A percentile compares a stretch with the other conserved stretches of the same genome.
Evolutionary conservation across 2,329 filamentous ascomycete species (phyloP).

Genomic region (Fusarium acutatum): DNA sequence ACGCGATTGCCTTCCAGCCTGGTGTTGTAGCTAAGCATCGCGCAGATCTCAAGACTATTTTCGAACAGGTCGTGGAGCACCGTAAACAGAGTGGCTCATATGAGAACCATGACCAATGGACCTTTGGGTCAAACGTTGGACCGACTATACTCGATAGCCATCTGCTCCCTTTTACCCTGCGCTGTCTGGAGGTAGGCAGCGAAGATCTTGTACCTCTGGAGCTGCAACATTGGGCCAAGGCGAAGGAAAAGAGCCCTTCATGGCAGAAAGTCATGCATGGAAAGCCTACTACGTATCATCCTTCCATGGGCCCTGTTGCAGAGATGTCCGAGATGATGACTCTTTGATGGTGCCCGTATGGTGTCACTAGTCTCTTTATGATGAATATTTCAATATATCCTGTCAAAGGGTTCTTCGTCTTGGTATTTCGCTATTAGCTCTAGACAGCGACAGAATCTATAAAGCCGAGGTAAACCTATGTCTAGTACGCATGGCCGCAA

Average conservation of each 20-base stretch:
- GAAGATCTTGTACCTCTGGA: conserved; percentile 14
- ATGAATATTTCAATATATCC: background rate
- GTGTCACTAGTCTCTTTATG: background rate
- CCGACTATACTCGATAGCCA: conserved; percentile 25
- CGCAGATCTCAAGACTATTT: background rate
- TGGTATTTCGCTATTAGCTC: background rate
- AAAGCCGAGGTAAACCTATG: background rate
- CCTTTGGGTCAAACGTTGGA: conserved; percentile 2
- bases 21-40: conserved; percentile 4
- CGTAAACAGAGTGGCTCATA: conserved; percentile 4
- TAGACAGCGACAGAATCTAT: background rate
- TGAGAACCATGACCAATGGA: conserved; percentile 1
- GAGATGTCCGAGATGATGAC: conserved; percentile 25
- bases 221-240: conserved; percentile 7
- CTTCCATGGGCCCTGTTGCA: conserved; percentile 19
- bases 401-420: background rate
- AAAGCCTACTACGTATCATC: conserved; percentile 10
- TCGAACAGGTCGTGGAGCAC: background rate
- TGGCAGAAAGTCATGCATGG: conserved; percentile 23
- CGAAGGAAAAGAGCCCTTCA: background rate
- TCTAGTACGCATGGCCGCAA: background rate
- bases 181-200: conserved; percentile 13
- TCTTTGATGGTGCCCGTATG: background rate
- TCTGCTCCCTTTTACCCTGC: conserved; percentile 12
- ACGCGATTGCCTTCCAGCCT: conserved; percentile 12